Percentiles rank a stretch among this genome's conserved stretches.
Conservation (phyloP, 1,139 yeast species). For the Candida buenavistaensis region DNA sequence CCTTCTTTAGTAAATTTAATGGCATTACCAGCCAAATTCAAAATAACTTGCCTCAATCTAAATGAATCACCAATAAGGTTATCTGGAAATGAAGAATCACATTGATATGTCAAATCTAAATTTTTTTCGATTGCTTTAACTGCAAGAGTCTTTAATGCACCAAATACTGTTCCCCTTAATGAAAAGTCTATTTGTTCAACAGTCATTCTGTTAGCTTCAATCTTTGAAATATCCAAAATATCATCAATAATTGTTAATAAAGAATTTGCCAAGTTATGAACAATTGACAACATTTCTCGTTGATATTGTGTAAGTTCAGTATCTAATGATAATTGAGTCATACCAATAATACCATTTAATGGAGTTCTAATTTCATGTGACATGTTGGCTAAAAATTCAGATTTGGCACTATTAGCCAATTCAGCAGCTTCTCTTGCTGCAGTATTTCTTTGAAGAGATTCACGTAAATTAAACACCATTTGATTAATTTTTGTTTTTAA, state of each 20-base stretch:
- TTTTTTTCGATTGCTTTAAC: constrained; percentile 87
- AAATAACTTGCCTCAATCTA: constrained; percentile 78
- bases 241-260: constrained; percentile 84
- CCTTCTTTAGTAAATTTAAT: constrained; percentile 83
- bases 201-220: constrained; percentile 91
- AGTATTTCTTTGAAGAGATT: constrained; percentile 85
- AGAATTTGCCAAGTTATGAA: constrained; percentile 81
- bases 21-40: constrained; percentile 84
- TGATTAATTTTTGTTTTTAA: constrained; percentile 86
- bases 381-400: constrained; percentile 88
- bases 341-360: constrained; percentile 89
- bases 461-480: constrained; percentile 86
- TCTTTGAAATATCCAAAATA: constrained; percentile 85
- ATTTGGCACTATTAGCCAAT: constrained; percentile 84
- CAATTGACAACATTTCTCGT: constrained; percentile 85
- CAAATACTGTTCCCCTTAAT: constrained; percentile 81
- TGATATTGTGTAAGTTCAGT: constrained; percentile 87
- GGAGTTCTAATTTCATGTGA: constrained; percentile 93
- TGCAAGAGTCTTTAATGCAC: constrained; percentile 82
- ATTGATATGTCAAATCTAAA: constrained; percentile 74
- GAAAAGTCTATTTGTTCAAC: constrained; percentile 87
- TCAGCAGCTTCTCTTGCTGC: constrained; percentile 95
- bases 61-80: constrained; percentile 84
- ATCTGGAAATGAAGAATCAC: constrained; percentile 85
- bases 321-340: constrained; percentile 86